Conservation (phyloP, 225 moss, liverwort and hornwort genomes). For the Pleurozium schreberi region DNA sequence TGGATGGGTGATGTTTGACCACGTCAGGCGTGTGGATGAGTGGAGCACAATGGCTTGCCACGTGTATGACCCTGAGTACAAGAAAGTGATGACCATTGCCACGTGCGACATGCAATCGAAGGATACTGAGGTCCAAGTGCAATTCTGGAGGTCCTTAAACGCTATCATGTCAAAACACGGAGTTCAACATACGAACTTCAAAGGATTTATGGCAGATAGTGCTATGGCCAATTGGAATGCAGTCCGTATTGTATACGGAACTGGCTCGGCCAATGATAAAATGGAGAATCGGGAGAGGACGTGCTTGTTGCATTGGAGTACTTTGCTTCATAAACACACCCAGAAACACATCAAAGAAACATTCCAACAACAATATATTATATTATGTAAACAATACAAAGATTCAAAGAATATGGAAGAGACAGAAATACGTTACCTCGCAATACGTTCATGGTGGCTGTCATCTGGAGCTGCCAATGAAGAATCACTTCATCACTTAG, state of each 20-base stretch:
- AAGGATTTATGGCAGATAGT: rapidly evolving
- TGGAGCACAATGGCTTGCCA: not conserved
- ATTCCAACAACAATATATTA: too few species aligned
- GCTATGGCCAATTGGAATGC: not conserved
- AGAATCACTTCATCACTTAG: not conserved
- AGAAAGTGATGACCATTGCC: not conserved
- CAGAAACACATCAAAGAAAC: too few species aligned
- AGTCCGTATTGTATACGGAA: too few species aligned
- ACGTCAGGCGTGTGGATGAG: too few species aligned
- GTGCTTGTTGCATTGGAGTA: too few species aligned
- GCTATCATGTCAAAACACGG: rapidly evolving
- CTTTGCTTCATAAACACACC: too few species aligned
- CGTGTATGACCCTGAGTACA: rapidly evolving
- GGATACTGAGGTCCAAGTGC: not conserved
- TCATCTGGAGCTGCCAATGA: too few species aligned
- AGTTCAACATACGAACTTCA: rapidly evolving
- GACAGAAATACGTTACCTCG: not conserved
- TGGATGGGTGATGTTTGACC: too few species aligned
- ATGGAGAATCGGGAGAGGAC: too few species aligned
- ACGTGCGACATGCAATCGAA: not conserved
- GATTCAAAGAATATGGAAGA: not conserved
- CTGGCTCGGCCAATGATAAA: rapidly evolving
- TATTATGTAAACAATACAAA: not conserved
- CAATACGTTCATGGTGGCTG: not conserved
- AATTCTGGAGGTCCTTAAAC: not conserved